Conservation (phyloP, 208 protist genomes). For the Strigomonas culicis region DNA sequence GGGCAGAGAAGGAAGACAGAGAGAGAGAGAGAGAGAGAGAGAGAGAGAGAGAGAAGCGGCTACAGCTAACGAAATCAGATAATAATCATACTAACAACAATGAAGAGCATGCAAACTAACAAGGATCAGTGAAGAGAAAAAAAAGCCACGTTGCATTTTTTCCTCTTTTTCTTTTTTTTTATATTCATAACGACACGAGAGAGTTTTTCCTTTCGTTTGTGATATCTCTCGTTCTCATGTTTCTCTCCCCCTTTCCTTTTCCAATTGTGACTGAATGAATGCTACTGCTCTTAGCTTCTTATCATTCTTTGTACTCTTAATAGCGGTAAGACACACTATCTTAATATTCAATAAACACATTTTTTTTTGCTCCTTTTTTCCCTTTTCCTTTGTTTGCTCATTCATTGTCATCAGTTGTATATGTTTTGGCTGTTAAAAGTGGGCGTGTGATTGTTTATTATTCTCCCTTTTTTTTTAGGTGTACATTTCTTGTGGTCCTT, state of each 20-base stretch:
- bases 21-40: too few relatives aligned
- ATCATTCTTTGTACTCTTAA: not conserved
- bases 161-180: not conserved
- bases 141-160: not conserved
- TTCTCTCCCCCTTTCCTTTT: not conserved
- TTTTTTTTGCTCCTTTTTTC: constrained; percentile 9
- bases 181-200: too few relatives aligned
- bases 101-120: not conserved
- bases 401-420: not conserved
- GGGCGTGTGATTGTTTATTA: too few relatives aligned
- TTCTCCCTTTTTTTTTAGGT: too few relatives aligned
- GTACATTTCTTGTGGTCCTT: too few relatives aligned
- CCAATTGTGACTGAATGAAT: not conserved
- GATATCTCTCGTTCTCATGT: constrained; percentile 6
- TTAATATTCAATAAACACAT: not conserved
- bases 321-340: not conserved
- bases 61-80: too few relatives aligned
- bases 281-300: not conserved
- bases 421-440: too few relatives aligned
- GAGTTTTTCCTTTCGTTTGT: constrained; percentile 2
- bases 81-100: too few relatives aligned
- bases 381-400: not conserved
- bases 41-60: too few relatives aligned
- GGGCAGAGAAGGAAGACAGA: too few relatives aligned
- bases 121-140: constrained; percentile 4